Base-by-base conservation (phyloP, 164 flowering plant genomes). In the Nymphaea colorata region DNA sequence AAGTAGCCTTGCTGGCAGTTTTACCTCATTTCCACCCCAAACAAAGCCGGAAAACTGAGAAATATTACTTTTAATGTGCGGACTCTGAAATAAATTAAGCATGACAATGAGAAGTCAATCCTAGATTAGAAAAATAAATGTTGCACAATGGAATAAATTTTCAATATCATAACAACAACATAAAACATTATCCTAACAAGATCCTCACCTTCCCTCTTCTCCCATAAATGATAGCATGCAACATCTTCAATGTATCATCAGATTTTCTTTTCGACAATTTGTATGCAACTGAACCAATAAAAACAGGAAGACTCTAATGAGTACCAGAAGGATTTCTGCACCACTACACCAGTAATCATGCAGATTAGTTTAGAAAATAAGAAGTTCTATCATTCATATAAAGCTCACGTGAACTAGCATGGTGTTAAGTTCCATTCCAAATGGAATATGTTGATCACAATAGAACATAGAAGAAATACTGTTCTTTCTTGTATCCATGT, bases 41-140 rank as follows among this genome's bases (percentile, higher is more conserved):
- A 84, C 89, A 80, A 90, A 90, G 67, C 99, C 99, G 71, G 98
- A 95, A 76, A 95, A 95, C 70, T 83, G 85, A 42, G 82, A 83
- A 59, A 95, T 82, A 61, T 95, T 86, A 51, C 69, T 80, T 82
- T 90, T 90, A 65, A 90, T 45, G 72, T 83, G 83, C 73, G 74
- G 57, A 64, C 89, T 97, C 99, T 95, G 87, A 76, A 81, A 59
- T 68, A 61, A 55, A 8, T 10, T 55, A 55, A 12, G n/a, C 7
- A 17, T 11, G 3, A 12, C 64, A 41, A 41, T 4, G n/a, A 61
- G 18, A 12, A 11, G n/a, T 61, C 64, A 61, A 8, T 17, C 11
- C 7, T 8, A 17, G 7, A 11, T 17, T 8, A 61, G 18, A 61
- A 25, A 25, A 25, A 25, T 25, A 25, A 25, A 25, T 25, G 36